Conservation (phyloP, 768 basidiomycete species). For the Tricholoma matsutake region DNA sequence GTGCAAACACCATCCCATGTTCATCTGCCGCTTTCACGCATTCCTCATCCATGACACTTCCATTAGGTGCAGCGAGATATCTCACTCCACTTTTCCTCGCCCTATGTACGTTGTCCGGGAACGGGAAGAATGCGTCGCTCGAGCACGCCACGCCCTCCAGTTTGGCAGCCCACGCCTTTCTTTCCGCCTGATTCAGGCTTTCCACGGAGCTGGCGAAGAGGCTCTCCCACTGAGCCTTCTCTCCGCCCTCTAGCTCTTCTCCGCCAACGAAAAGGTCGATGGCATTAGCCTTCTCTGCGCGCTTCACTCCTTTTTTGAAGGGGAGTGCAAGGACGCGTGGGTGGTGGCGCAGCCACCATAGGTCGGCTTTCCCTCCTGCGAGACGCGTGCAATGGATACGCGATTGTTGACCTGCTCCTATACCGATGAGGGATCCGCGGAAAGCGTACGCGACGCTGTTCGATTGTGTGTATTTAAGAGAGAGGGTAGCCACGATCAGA, state of each 20-base stretch:
- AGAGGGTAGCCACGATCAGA: slow-evolving; percentile 92
- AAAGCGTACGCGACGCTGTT: slow-evolving; percentile 97
- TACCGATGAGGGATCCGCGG: slow-evolving; percentile 88
- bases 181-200: slow-evolving; percentile 66
- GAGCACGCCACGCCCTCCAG: slow-evolving; percentile 89
- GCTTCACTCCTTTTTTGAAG: slow-evolving; percentile 97
- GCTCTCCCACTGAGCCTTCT: slow-evolving; percentile 87
- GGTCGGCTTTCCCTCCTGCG: slow-evolving; percentile 96
- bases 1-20: slow-evolving; percentile 86
- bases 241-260: slow-evolving; percentile 83
- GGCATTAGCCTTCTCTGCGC: slow-evolving; percentile 97
- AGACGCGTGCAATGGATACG: slow-evolving; percentile 99
- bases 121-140: slow-evolving; percentile 99
- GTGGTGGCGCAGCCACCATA: slow-evolving; percentile 99
- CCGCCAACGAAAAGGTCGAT: slow-evolving; percentile 95
- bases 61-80: slow-evolving; percentile 89
- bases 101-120: slow-evolving; percentile 96
- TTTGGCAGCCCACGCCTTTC: slow-evolving; percentile 66
- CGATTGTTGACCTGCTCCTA: slow-evolving; percentile 97
- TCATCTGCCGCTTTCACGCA: slow-evolving; percentile 97
- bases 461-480: slow-evolving; percentile 98
- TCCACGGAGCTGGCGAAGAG: slow-evolving; percentile 74
- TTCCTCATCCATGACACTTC: slow-evolving; percentile 96
- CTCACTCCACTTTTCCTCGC: slow-evolving; percentile 88
- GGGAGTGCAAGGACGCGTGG: slow-evolving; percentile 88